phyloP scores from a whole-genome alignment of 495 filamentous ascomycete species.

The Evernia prunastri region DNA sequence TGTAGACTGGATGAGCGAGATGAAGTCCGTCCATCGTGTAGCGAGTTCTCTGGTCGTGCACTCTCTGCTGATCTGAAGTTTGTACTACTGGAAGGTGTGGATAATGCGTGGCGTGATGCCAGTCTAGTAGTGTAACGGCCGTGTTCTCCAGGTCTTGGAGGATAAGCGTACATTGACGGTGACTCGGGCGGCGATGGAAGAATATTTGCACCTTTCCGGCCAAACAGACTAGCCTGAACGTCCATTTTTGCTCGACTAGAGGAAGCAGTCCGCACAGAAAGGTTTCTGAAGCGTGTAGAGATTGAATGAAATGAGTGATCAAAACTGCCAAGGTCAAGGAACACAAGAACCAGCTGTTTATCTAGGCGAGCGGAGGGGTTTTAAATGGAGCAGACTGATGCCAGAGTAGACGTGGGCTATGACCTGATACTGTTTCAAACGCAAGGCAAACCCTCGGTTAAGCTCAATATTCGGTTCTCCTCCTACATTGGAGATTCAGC shows the following conservation, averaged over 20 bases:
- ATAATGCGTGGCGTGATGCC: neutral
- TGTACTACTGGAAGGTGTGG: neutral
- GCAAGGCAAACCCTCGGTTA: neutral
- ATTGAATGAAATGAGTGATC: neutral
- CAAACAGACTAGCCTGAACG: neutral
- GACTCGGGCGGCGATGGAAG: conserved; percentile 11
- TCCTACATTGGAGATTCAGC: neutral
- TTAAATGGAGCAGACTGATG: neutral
- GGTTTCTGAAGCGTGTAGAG: neutral
- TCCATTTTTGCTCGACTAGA: neutral
- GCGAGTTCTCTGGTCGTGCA: neutral
- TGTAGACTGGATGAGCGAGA: neutral
- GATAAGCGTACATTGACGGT: neutral
- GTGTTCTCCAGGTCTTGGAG: neutral
- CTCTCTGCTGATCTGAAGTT: neutral
- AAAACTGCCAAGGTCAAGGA: neutral
- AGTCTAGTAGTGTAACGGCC: neutral
- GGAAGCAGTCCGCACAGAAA: neutral
- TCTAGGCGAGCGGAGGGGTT: neutral
- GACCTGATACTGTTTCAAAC: neutral
- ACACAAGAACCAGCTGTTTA: neutral
- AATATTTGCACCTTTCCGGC: neutral
- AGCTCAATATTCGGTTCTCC: no score
- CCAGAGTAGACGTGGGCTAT: neutral
- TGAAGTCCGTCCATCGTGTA: neutral